A percentile compares a stretch with the other conserved stretches of the same genome.
These are phyloP conservation scores for Besnoitia besnoiti DNA, from an alignment of 169 alveolate genomes.

Conservation along the genomic window DNA sequence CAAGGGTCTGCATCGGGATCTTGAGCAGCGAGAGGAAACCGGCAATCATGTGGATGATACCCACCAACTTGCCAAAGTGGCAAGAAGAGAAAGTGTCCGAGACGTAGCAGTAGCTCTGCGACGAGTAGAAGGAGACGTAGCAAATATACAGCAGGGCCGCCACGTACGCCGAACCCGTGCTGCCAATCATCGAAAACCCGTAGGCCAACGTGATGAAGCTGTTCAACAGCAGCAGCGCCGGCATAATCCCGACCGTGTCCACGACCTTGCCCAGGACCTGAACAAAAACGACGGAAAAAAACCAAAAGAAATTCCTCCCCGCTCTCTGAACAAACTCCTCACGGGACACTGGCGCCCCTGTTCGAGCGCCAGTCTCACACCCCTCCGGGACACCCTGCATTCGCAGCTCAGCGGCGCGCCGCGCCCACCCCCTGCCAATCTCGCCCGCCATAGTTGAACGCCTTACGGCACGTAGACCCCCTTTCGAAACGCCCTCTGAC, in stretches of 20 bases:
- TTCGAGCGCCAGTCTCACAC: too few species aligned
- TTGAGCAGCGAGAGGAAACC: conserved; percentile 63
- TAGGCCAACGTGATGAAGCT: conserved; percentile 64
- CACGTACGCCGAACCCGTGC: conserved; percentile 46
- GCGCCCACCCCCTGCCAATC: too few species aligned
- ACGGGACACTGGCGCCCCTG: too few species aligned
- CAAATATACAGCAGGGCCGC: conserved; percentile 61
- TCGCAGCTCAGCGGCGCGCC: too few species aligned
- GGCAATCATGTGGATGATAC: conserved; percentile 65
- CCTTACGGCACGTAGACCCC: too few species aligned
- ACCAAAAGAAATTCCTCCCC: background rate
- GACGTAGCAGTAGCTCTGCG: conserved; percentile 70
- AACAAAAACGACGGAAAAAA: background rate
- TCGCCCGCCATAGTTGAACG: too few species aligned
- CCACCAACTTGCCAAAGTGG: conserved; percentile 66
- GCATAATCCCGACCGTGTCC: conserved; percentile 67
- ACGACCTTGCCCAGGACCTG: conserved; percentile 66
- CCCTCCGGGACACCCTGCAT: too few species aligned
- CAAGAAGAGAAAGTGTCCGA: conserved; percentile 62
- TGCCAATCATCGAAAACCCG: conserved; percentile 62
- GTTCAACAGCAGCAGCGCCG: conserved; percentile 54
- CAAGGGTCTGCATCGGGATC: conserved; percentile 65
- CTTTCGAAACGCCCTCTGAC: too few species aligned
- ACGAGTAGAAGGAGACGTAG: conserved; percentile 62
- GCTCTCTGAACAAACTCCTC: too few species aligned